A percentile compares a stretch with the other conserved stretches of the same genome.
Conservation (phyloP, 179 eudicot species). For the Heliamphora pulchella region DNA sequence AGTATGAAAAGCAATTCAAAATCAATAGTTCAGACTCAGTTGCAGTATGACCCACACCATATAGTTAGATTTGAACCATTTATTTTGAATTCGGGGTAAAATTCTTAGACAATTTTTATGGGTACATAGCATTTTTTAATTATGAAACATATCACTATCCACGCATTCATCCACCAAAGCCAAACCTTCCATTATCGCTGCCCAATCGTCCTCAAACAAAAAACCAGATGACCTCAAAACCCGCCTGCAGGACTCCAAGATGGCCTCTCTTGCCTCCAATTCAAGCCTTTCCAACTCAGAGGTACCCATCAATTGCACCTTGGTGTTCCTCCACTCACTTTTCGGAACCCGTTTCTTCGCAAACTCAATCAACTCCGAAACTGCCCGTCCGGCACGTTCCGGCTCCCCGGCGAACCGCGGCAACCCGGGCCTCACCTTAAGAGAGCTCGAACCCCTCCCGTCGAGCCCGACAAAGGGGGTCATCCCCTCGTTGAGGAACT, state of each 20-base stretch:
- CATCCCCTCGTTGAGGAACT: slow-evolving; percentile 11
- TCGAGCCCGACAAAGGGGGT: background rate
- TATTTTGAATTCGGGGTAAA: no score
- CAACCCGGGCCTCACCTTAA: slow-evolving; percentile 16
- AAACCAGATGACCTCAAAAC: slow-evolving; percentile 42
- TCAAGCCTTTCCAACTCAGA: slow-evolving; percentile 11
- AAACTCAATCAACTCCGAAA: slow-evolving; percentile 24
- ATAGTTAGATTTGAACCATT: no score
- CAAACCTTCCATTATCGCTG: slow-evolving; percentile 30
- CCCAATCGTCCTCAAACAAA: slow-evolving; percentile 36
- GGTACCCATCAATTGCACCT: slow-evolving; percentile 23
- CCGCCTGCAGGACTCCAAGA: slow-evolving; percentile 31
- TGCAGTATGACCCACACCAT: no score
- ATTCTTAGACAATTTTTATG: no score
- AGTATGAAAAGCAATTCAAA: background rate
- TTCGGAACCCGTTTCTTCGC: slow-evolving; percentile 22
- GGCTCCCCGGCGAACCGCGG: slow-evolving; percentile 2
- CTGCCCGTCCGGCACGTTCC: slow-evolving; percentile 10
- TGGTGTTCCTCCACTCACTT: slow-evolving; percentile 23
- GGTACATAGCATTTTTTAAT: no score
- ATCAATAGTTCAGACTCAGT: background rate
- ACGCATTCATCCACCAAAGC: background rate
- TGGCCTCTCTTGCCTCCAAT: slow-evolving; percentile 1
- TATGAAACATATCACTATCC: no score
- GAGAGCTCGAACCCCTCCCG: background rate